Percentiles rank a stretch among this genome's conserved stretches.
Evolutionary conservation across 139 green algal species (phyloP).

Genomic region (Haematococcus lacustris): DNA sequence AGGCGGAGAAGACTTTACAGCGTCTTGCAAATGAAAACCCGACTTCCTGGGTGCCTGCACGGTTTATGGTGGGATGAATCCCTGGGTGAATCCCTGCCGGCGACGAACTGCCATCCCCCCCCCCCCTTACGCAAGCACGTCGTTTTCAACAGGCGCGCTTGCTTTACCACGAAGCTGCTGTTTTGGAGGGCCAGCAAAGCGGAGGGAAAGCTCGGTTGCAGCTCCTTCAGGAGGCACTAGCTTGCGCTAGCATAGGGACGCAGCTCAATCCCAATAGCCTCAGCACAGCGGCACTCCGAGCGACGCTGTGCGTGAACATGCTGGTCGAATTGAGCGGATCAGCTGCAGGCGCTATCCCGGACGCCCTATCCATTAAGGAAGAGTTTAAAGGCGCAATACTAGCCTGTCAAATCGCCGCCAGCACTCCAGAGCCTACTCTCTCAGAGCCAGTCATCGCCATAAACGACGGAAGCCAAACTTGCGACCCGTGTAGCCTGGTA

Average conservation of each 20-base stretch:
- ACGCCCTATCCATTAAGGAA: constrained; percentile 25
- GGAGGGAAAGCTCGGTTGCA: constrained; percentile 21
- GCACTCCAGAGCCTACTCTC: not conserved
- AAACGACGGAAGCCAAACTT: constrained; percentile 8
- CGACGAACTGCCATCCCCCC: no score
- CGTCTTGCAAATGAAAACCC: constrained; percentile 34
- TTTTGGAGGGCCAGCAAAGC: constrained; percentile 19
- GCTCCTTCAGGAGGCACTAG: constrained; percentile 41
- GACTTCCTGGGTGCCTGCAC: constrained; percentile 31
- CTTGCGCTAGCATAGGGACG: constrained; percentile 16
- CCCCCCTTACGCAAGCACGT: not conserved
- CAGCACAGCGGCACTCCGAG: not conserved
- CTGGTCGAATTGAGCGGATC: not conserved
- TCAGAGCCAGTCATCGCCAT: not conserved
- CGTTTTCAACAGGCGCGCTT: constrained; percentile 37
- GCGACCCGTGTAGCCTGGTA: constrained; percentile 28
- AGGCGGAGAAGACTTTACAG: constrained; percentile 50
- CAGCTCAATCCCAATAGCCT: not conserved
- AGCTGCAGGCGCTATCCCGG: no score
- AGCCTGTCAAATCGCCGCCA: not conserved
- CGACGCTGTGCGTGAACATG: not conserved
- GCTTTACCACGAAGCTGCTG: constrained; percentile 55
- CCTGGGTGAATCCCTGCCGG: no score
- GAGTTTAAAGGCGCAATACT: not conserved
- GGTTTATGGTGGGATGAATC: constrained; percentile 56